Percentiles rank a stretch among this genome's conserved stretches.
phyloP scores from a whole-genome alignment of 176 grass and related monocot species.

The Oryza officinalis region DNA sequence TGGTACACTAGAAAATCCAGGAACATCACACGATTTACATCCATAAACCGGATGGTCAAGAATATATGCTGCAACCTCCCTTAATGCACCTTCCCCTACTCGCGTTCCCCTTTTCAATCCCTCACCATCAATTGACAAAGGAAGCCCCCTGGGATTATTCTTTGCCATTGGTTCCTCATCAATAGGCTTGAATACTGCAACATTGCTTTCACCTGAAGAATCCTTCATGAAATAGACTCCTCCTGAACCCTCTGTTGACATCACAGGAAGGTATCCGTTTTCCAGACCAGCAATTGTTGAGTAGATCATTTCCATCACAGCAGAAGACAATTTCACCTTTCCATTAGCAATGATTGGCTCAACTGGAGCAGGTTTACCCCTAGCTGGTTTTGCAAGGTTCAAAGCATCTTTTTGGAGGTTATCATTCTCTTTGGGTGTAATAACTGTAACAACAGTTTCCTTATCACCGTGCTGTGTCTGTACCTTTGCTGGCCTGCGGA shows the following conservation, averaged over 20 bases:
- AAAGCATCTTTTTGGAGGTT: constrained; percentile 27
- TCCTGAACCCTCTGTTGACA: constrained; percentile 55
- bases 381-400: background rate
- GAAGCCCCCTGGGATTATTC: constrained; percentile 47
- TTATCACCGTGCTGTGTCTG: constrained; percentile 26
- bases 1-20: constrained; percentile 51
- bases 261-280: constrained; percentile 42
- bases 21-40: constrained; percentile 1
- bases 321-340: constrained; percentile 31
- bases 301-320: constrained; percentile 38
- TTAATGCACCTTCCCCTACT: constrained; percentile 48
- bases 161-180: constrained; percentile 59
- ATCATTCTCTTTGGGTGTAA: constrained; percentile 8
- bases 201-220: constrained; percentile 21
- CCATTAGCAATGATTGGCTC: constrained; percentile 45
- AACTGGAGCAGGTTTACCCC: constrained; percentile 6
- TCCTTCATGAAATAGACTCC: constrained; percentile 61
- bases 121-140: constrained; percentile 46
- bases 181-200: constrained; percentile 61
- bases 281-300: constrained; percentile 44
- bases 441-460: constrained; percentile 42
- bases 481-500: constrained; percentile 50
- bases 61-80: constrained; percentile 54
- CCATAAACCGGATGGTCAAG: constrained; percentile 42
- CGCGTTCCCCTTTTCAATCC: constrained; percentile 51